Base-by-base conservation (phyloP, 225 moss, liverwort and hornwort genomes). In the Straminergon stramineum region DNA sequence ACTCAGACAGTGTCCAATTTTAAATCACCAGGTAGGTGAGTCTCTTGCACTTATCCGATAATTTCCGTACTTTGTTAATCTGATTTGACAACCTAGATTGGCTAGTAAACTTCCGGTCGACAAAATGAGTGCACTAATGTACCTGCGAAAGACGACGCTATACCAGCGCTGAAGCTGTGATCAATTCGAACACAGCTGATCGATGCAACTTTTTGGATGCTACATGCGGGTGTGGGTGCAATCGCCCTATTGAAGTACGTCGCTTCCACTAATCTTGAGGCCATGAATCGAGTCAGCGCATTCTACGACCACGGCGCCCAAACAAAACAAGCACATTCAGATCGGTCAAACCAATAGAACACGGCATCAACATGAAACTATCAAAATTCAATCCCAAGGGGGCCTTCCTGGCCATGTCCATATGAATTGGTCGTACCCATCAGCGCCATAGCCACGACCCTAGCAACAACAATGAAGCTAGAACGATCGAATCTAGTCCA, bases 201-300 rank as follows among this genome's bases (percentile, higher is more conserved):
- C 69, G 76, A 68, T 61, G 83, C 5, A 76, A 35, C 67, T 81
- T 85, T 71, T 5, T 26, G 89, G 66, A 68, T 70, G 65, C 76
- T 34, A 63, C 30, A 43, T 71, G 62, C 45, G 13, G 75, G 60
- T 27, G 58, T 85, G 13, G 58, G 85, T 65, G 65, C 51, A 51
- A 87, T 80, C 68, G 68, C 58, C 76, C 64, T 82, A 68, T 57
- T 87, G 6, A 85, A 83, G 74, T n/a, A 75, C 26, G 79, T 90
- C n/a, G 83, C 92, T 56, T 87, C 90, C 82, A 78, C 87, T 85
- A 85, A 74, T 60, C 56, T 87, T 62, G 88, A 60, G 89, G 90
- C 90, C 90, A 93, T 92, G 55, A 92, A 93, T 61, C 83, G 58
- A 80, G 23, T 37, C 65, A 86, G 83, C 81, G 7, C 81, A 90